Evolutionary conservation across 176 grass and related monocot species (phyloP).

Genomic region (Coix lacrymajobi): DNA sequence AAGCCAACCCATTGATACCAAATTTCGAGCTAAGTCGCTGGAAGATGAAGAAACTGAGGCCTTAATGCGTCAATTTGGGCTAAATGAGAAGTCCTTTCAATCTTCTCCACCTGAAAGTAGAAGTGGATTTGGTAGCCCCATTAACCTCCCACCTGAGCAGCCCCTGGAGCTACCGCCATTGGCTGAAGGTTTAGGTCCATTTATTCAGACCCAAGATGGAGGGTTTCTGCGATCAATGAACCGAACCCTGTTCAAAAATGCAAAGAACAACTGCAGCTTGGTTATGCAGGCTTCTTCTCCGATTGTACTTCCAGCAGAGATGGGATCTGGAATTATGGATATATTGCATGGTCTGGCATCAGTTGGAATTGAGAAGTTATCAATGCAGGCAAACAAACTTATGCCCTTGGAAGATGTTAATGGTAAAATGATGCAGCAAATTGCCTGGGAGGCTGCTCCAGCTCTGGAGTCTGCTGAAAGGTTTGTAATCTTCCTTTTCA

Average conservation of each 20-base stretch:
- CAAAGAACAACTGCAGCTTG: constrained; percentile 81
- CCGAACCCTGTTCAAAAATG: constrained; percentile 65
- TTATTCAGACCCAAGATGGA: constrained; percentile 88
- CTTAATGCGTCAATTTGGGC: constrained; percentile 80
- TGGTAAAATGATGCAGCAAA: constrained; percentile 83
- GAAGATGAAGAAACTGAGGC: constrained; percentile 89
- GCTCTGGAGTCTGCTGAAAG: constrained; percentile 52
- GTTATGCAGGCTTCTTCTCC: constrained; percentile 90
- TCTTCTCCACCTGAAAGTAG: constrained; percentile 56
- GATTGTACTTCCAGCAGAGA: constrained; percentile 94
- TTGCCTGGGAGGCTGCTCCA: constrained; percentile 73
- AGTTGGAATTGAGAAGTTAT: constrained; percentile 88
- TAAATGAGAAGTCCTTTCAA: constrained; percentile 70
- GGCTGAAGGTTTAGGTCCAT: constrained; percentile 66
- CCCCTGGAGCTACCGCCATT: constrained; percentile 62
- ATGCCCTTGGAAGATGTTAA: constrained; percentile 97
- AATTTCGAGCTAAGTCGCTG: constrained; percentile 55
- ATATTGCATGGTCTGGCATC: constrained; percentile 82
- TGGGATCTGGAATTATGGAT: constrained; percentile 96
- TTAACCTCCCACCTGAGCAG: constrained; percentile 55
- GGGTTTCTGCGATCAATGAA: constrained; percentile 90
- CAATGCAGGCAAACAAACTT: constrained; percentile 86
- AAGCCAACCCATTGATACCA: constrained; percentile 33
- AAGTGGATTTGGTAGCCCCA: constrained; percentile 75
- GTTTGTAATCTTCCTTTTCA: constrained; percentile 34